Evolutionary conservation across 306 rosid species (phyloP).

Genomic region (Dicorynia guianensis): DNA sequence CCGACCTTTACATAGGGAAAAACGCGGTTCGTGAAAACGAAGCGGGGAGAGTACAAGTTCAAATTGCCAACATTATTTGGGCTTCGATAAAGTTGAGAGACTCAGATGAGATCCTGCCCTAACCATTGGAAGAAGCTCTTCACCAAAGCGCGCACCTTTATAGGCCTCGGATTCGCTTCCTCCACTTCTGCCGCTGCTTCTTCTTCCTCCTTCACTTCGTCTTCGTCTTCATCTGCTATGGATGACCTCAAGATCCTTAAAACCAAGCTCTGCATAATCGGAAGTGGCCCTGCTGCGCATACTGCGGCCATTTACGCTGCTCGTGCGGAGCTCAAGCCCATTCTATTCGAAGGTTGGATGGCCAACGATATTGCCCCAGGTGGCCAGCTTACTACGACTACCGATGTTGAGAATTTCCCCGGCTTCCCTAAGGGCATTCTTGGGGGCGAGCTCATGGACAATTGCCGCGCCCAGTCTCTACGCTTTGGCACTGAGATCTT

Average conservation of each 20-base stretch:
- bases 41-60: neutral
- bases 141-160: constrained; percentile 47
- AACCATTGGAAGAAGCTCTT: constrained; percentile 36
- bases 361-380: constrained; percentile 87
- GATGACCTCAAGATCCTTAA: constrained; percentile 45
- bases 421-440: constrained; percentile 75
- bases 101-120: constrained; percentile 41
- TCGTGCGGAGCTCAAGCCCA: constrained; percentile 81
- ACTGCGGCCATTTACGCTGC: constrained; percentile 90
- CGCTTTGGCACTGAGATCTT: constrained; percentile 73
- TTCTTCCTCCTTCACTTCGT: constrained; percentile 7
- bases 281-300: constrained; percentile 91
- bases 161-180: constrained; percentile 47
- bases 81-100: too few relatives aligned
- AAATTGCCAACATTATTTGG: too few relatives aligned
- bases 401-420: constrained; percentile 94
- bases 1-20: neutral
- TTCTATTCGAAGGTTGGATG: constrained; percentile 93
- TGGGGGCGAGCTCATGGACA: constrained; percentile 80
- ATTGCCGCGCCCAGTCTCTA: constrained; percentile 65
- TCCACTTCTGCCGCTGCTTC: constrained; percentile 26
- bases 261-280: constrained; percentile 82
- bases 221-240: constrained; percentile 34
- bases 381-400: constrained; percentile 88
- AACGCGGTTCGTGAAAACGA: neutral